Conservation (phyloP, 2,329 filamentous ascomycete genomes). For the Arthrobotrys megalospora region DNA sequence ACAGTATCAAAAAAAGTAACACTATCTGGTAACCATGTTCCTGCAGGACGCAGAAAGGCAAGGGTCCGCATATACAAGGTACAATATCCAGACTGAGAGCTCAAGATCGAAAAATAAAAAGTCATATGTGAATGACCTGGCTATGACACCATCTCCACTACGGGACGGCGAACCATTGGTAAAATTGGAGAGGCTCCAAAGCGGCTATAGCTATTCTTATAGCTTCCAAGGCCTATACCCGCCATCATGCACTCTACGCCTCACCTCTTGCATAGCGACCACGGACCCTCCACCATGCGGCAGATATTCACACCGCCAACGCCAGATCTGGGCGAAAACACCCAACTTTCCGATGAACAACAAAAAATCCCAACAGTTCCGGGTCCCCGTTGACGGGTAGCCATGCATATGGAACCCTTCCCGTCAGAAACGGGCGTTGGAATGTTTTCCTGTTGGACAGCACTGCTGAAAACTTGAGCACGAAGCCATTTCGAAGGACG, state of each 20-base stretch:
- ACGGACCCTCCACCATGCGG: slow-evolving; percentile 7
- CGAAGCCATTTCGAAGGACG: neutral
- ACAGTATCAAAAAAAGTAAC: slow-evolving; percentile 24
- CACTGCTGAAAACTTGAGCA: slow-evolving; percentile 5
- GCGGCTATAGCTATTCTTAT: slow-evolving; percentile 47
- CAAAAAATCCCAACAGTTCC: slow-evolving; percentile 22
- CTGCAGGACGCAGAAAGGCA: slow-evolving; percentile 17
- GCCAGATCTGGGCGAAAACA: neutral
- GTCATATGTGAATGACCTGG: slow-evolving; percentile 30
- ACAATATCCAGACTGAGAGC: slow-evolving; percentile 6
- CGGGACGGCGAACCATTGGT: slow-evolving; percentile 22
- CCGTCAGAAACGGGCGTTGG: slow-evolving; percentile 30
- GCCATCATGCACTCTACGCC: slow-evolving; percentile 23
- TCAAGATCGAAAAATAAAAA: slow-evolving; percentile 22
- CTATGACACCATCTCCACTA: slow-evolving; percentile 43
- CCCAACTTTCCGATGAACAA: neutral
- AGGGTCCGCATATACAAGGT: slow-evolving; percentile 17
- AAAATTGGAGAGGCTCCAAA: slow-evolving; percentile 33
- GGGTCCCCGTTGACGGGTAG: slow-evolving; percentile 4
- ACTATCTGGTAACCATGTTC: neutral
- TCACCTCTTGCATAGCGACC: slow-evolving; percentile 3
- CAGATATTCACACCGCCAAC: neutral
- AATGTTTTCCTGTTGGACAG: slow-evolving; percentile 49
- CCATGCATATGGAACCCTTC: slow-evolving; percentile 16
- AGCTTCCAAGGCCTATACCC: slow-evolving; percentile 23